Evolutionary conservation across 768 basidiomycete genomes (phyloP).

Genomic region (Leccinellum luteum): DNA sequence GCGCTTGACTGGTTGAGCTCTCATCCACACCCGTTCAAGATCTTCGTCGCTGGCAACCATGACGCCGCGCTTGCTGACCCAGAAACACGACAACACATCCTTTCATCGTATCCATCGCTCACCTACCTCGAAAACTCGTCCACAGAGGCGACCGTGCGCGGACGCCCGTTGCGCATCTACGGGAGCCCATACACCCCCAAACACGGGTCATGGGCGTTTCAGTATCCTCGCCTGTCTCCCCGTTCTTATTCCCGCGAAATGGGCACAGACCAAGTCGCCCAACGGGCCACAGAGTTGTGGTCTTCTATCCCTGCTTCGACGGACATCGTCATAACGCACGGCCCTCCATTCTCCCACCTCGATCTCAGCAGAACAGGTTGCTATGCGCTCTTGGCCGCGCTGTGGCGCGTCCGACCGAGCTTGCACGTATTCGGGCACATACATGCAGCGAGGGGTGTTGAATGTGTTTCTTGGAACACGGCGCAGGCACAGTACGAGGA

Average conservation of each 20-base stretch:
- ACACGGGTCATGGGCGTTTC: slow-evolving; percentile 7
- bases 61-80: slow-evolving; percentile 3
- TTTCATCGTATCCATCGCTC: slow-evolving; percentile 3
- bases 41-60: slow-evolving; percentile 12
- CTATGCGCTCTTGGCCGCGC: slow-evolving; percentile 2
- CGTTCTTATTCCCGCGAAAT: not conserved
- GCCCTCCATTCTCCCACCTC: not conserved
- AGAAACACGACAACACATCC: not conserved
- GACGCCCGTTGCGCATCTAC: slow-evolving; percentile 2
- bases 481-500: slow-evolving; percentile 6
- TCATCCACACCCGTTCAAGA: slow-evolving; percentile 8
- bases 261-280: not conserved
- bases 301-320: not conserved
- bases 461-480: slow-evolving; percentile 1
- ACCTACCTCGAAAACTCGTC: slow-evolving; percentile 9
- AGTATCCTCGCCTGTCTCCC: slow-evolving; percentile 8
- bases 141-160: slow-evolving; percentile 4
- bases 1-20: slow-evolving; percentile 9
- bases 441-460: slow-evolving; percentile 6
- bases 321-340: not conserved
- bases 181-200: slow-evolving; percentile 11
- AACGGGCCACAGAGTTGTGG: not conserved
- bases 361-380: not conserved
- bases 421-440: slow-evolving; percentile 12
- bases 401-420: slow-evolving; percentile 6